Evolutionary conservation across 139 green algal genomes (phyloP), one percentile per base, ranked within the genome.

Genomic region (Zygnema cylindricum): DNA sequence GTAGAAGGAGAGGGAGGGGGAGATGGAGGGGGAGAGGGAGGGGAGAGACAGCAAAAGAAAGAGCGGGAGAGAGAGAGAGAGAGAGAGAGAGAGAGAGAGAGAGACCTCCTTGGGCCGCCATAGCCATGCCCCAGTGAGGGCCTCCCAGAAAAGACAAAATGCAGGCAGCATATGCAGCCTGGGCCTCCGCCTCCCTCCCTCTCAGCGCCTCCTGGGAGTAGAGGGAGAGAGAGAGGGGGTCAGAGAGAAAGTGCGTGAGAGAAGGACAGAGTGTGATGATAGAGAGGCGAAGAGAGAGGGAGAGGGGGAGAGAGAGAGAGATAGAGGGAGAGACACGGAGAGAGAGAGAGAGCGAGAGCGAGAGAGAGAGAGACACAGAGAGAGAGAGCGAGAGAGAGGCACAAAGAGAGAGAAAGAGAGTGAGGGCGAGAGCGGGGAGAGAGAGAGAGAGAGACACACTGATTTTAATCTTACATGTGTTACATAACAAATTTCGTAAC

Each of bases 61-160:
- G 25, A 57, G 22, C 0, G 22, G 1, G 40, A 54, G 42, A 32
- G 1, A 54, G 85, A 16, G 23, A n/a, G 38, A n/a, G n/a, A n/a
- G n/a, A n/a, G n/a, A n/a, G n/a, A n/a, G n/a, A n/a, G n/a, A n/a
- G n/a, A n/a, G n/a, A n/a, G n/a, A 7, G 69, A 76, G 57, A 84
- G 87, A 1, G 85, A 90, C 63, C 7, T 69, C 87, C 69, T 49
- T 89, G 42, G 11, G 55, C 22, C 0, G 86, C 86, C 93, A 97
- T 96, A 39, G 95, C 96, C 1, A 96, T 41, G n/a, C 95, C 96
- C 96, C 96, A 98, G 86, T 98, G 96, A 25, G 98, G 94, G 1
- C 94, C 96, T 23, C 96, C 96, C n/a, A 98, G 86, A 82, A 98
- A 98, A 16, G 94, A 94, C 0, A 96, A 91, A 41, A 98, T 98